Base-by-base conservation (phyloP, 2,329 filamentous ascomycete genomes). In the Pyrenophora tritici-repentis region DNA sequence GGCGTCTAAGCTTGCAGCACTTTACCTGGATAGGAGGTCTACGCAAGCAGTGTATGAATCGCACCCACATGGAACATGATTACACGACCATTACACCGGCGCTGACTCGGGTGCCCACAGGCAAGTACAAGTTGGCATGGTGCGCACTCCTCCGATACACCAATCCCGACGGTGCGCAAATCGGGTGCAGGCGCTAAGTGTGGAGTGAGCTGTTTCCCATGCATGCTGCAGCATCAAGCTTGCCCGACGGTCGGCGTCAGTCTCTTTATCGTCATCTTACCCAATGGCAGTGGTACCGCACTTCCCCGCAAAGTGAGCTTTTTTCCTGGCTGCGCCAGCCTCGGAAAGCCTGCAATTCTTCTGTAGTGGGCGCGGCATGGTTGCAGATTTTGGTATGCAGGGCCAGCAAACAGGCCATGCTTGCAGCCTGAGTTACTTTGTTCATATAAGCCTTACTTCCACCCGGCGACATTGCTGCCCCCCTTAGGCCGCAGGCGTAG, bases 181-280 rank as follows among this genome's bases (percentile, higher is more conserved):
- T 13, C 10, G 26, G 13, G 26, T 29, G 26, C 26, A 29, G 26
- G 31, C 43, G 63, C 63, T 55, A 62, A 65, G 66, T 67, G 55
- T 57, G 62, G 57, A 68, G 62, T 71, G 68, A 54, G 66, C 62
- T 70, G 66, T 63, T 58, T 54, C 52, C 50, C 52, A 55, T 56
- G 58, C 62, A 45, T 54, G 47, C 53, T 55, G 54, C 63, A 56
- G 38, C 50, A 56, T 47, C 45, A 42, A 37, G 47, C 47, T 37
- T 36, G 53, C 41, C 26, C 39, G 44, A 38, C 47, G 56, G 49
- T 43, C 62, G 50, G 55, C 45, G 58, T 50, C 58, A 50, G 54
- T 61, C 56, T 35, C 53, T 49, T 47, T 48, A 46, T 40, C 42
- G 38, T 22, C 24, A 12, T 56, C 47, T 37, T 39, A 34, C 41